phyloP scores from a whole-genome alignment of 2,329 filamentous ascomycete genomes.

The Nothopassalora personata region DNA sequence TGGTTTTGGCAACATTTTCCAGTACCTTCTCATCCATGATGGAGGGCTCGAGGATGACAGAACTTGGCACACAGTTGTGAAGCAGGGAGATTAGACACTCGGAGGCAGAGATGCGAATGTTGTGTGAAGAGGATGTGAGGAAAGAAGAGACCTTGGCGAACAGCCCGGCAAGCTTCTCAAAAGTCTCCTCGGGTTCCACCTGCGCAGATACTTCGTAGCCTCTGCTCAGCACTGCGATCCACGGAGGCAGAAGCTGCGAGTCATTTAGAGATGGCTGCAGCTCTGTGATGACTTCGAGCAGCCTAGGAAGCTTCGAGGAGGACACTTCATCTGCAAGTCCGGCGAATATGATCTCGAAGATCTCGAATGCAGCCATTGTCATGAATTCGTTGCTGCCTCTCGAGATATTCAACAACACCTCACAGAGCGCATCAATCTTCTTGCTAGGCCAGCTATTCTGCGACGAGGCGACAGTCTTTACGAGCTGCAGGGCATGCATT shows the following conservation, averaged over 20 bases:
- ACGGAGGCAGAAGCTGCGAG: conserved; percentile 87
- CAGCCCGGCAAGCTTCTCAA: conserved; percentile 78
- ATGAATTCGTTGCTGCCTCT: conserved; percentile 90
- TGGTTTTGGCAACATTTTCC: conserved; percentile 69
- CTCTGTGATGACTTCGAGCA: conserved; percentile 88
- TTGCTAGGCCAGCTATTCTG: conserved; percentile 94
- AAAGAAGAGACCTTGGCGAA: conserved; percentile 77
- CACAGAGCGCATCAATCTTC: conserved; percentile 88
- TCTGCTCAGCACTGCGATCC: conserved; percentile 91
- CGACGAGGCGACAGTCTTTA: conserved; percentile 80
- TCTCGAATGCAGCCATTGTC: conserved; percentile 92
- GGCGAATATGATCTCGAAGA: conserved; percentile 94
- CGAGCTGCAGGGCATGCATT: conserved; percentile 86
- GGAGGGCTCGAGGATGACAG: conserved; percentile 79
- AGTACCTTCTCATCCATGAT: conserved; percentile 87
- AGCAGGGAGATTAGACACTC: conserved; percentile 93
- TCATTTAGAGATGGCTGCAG: conserved; percentile 88
- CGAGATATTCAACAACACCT: conserved; percentile 81
- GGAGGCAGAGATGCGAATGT: conserved; percentile 89
- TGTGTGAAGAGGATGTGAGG: conserved; percentile 79
- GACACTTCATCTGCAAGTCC: conserved; percentile 84
- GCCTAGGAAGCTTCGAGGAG: conserved; percentile 78
- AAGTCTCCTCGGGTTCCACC: conserved; percentile 82
- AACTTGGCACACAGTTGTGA: conserved; percentile 79
- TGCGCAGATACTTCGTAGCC: conserved; percentile 92